phyloP scores from a whole-genome alignment of 805 yeast genomes.

The Maudiozyma saulgeensis region DNA sequence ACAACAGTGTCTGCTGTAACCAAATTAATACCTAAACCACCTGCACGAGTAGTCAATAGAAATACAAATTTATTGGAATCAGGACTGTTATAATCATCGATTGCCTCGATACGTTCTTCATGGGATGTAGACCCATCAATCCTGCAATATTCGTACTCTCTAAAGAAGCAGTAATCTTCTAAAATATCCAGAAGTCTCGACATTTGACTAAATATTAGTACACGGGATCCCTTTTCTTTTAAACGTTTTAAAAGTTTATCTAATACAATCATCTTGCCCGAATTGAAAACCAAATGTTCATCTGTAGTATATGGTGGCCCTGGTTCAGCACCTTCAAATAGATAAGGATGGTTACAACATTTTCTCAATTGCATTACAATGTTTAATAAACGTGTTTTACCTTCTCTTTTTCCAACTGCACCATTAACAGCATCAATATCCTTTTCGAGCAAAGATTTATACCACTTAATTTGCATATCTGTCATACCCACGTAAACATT shows the following conservation, averaged over 20 bases:
- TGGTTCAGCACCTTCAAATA: slow-evolving; percentile 98
- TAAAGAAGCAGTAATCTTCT: slow-evolving; percentile 82
- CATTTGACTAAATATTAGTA: slow-evolving; percentile 89
- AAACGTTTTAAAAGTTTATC: slow-evolving; percentile 73
- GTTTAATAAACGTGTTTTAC: slow-evolving; percentile 80
- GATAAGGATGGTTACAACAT: slow-evolving; percentile 94
- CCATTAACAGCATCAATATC: slow-evolving; percentile 96
- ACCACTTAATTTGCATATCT: slow-evolving; percentile 91
- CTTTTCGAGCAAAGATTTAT: slow-evolving; percentile 75
- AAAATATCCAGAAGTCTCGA: slow-evolving; percentile 78
- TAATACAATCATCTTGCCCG: slow-evolving; percentile 83
- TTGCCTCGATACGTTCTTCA: slow-evolving; percentile 85
- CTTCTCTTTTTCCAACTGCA: slow-evolving; percentile 82
- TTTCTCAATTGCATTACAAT: slow-evolving; percentile 95
- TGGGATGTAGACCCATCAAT: slow-evolving; percentile 92
- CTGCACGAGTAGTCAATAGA: slow-evolving; percentile 87
- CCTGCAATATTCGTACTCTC: slow-evolving; percentile 80
- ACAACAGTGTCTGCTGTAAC: slow-evolving; percentile 88
- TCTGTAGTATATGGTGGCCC: slow-evolving; percentile 97
- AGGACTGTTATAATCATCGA: slow-evolving; percentile 83
- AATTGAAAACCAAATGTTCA: slow-evolving; percentile 81
- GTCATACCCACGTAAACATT: slow-evolving; percentile 91
- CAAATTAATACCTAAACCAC: slow-evolving; percentile 89
- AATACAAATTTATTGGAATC: slow-evolving; percentile 76
- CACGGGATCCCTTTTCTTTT: slow-evolving; percentile 74